Conservation (phyloP, 495 filamentous ascomycete species). For the Penicillium psychrofluorescens region DNA sequence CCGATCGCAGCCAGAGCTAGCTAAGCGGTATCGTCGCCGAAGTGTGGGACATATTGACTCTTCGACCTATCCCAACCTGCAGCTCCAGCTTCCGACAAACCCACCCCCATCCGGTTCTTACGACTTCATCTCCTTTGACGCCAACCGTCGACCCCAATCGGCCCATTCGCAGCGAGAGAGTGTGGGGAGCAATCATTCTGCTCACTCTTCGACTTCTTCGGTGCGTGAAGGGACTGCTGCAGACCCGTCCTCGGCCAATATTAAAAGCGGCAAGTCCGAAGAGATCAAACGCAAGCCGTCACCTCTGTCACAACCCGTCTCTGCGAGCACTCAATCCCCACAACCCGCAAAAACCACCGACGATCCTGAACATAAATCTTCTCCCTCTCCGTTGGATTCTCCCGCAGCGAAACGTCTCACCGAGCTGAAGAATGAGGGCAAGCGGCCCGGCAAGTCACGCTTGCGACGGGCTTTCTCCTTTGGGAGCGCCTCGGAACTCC, state of each 20-base stretch:
- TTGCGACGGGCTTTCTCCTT: slow-evolving; percentile 94
- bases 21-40: slow-evolving; percentile 71
- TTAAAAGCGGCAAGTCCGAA: slow-evolving; percentile 16
- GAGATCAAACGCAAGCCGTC: slow-evolving; percentile 63
- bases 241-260: slow-evolving; percentile 6
- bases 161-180: slow-evolving; percentile 54
- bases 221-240: slow-evolving; percentile 36
- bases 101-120: slow-evolving; percentile 19
- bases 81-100: slow-evolving; percentile 28
- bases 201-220: slow-evolving; percentile 46
- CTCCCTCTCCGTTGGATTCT: slow-evolving; percentile 38
- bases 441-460: slow-evolving; percentile 75
- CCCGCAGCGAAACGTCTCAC: slow-evolving; percentile 73
- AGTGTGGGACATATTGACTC: slow-evolving; percentile 79
- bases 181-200: slow-evolving; percentile 47
- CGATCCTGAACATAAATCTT: slow-evolving; percentile 5
- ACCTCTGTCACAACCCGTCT: slow-evolving; percentile 78
- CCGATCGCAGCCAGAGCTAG: slow-evolving; percentile 47
- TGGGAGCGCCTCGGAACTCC: slow-evolving; percentile 87
- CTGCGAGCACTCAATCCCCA: slow-evolving; percentile 27
- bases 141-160: slow-evolving; percentile 36
- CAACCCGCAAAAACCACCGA: neutral
- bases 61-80: slow-evolving; percentile 30
- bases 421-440: slow-evolving; percentile 67
- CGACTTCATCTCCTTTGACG: slow-evolving; percentile 30